Base-by-base conservation (phyloP, 2,329 filamentous ascomycete species). In the Myriosclerotinia scirpicola region DNA sequence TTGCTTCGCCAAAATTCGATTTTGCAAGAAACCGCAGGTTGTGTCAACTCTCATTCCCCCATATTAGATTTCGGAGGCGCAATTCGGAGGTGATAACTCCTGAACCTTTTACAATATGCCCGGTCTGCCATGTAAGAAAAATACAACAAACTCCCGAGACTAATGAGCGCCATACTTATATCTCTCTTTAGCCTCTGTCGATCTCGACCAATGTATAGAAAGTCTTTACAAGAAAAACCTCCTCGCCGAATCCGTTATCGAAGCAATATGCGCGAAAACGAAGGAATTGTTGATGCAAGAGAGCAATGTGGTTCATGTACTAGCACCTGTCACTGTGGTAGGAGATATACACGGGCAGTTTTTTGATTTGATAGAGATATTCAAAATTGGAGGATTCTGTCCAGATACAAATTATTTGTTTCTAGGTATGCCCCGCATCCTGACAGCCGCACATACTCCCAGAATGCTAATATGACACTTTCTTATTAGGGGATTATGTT, bases 231-330 rank as follows among this genome's bases (percentile, higher is more conserved):
- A 95, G 77, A 97, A 97, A 79, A 95, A 98, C 79, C 87, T 99
- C 68, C 87, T 99, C 67, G 93, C 95, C 75, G 95, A 99, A 80
- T 97, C 94, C 53, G 93, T 99, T 72, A 94, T 99, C 79, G 95
- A 99, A 82, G 95, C 95, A 75, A 94, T 99, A 87, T 99, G 95
- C 82, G 93, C 95, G 79, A 99, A 99, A 80, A 95, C 96, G 30
- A 99, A 99, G 78, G 95, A 99, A 82, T 84, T 99, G 73, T 85
- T 99, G 73, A 99, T 99, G 95, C 94, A 96, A 77, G 95, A 99
- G 87, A 98, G 94, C 85, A 99, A 99, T 80, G 95, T 99, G 70
- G 95, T 99, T 68, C 95, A 99, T 79, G 96, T 99, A 70, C 88
- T 88, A 74, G 93, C 95, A 42, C 95, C 95, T 2, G 92, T 99